Evolutionary conservation across 2,329 filamentous ascomycete genomes (phyloP), one percentile per base, ranked within the genome.

Genomic region (Claviceps purpurea): DNA sequence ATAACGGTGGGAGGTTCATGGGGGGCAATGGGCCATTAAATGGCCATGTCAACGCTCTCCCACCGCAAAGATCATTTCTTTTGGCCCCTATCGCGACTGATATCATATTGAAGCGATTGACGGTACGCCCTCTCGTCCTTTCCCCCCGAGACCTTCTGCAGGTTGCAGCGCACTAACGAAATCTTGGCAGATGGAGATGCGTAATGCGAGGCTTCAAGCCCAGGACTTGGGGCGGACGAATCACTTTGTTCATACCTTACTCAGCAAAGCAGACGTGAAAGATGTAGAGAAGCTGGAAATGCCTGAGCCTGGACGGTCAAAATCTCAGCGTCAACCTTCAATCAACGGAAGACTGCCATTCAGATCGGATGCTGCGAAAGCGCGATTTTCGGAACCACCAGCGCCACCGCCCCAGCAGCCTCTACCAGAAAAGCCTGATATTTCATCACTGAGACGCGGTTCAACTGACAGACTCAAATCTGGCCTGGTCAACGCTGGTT

Each of bases 381-480:
- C 87, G 4, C 80, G 89, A 50, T 97, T 96, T 65, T 93, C 88
- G 1, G 90, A 96, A 53, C 91, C 91, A 49, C 91, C 91, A 4
- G 91, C 90, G 22, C 91, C 91, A 7, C 91, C 91, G 26, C 91
- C 91, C 30, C 89, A 95, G 59, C 90, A 95, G 60, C 91, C 91
- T 14, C 73, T 97, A 5, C 91, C 91, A 1, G 90, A 96, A 64
- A 96, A 96, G 65, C 91, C 91, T 0, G 89, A 95, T 66, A 80
- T 77, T 0, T 79, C 83, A 0, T 80, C 87, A 1, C 68, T 95
- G 34, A 89, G 87, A 63, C 79, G 89, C 52, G 77, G 76, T 4
- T 82, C 87, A 26, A 90, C 86, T 0, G 89, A 95, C 57, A 81
- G 85, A 52, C 77, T 84, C 8, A 87, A 84, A 63, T 71, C 75